phyloP scores from a whole-genome alignment of 1,284 basidiomycete genomes.

The Coriolopsis trogii region DNA sequence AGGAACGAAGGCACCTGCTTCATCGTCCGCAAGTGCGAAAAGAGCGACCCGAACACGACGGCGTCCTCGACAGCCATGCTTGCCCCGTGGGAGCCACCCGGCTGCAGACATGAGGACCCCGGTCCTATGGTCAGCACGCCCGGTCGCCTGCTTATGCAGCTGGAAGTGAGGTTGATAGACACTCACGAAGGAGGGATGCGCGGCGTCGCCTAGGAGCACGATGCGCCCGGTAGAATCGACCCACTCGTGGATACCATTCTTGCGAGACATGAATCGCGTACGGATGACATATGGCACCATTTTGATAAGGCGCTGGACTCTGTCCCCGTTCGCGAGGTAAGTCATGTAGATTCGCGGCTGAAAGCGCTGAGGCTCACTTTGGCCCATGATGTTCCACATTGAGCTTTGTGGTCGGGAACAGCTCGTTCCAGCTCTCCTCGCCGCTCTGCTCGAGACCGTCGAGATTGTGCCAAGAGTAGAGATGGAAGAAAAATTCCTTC shows the following conservation, averaged over 20 bases:
- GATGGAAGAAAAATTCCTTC: slow-evolving; percentile 26
- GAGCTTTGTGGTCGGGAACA: slow-evolving; percentile 19
- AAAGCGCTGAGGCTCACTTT: slow-evolving; percentile 13
- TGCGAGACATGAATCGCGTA: slow-evolving; percentile 36
- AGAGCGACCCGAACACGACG: slow-evolving; percentile 48
- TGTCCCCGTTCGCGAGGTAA: slow-evolving; percentile 27
- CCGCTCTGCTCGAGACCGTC: slow-evolving; percentile 18
- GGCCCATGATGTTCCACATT: slow-evolving; percentile 16
- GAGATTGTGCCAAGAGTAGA: slow-evolving; percentile 22
- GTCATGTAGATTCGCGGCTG: neutral
- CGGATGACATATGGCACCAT: slow-evolving; percentile 40
- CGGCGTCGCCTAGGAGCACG: slow-evolving; percentile 52
- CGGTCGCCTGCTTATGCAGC: too few relatives aligned
- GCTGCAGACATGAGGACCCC: too few relatives aligned
- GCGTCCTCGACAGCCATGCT: slow-evolving; percentile 48
- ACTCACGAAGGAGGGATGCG: slow-evolving; percentile 49
- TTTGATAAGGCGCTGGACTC: slow-evolving; percentile 46
- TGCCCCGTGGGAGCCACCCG: slow-evolving; percentile 42
- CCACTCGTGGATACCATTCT: slow-evolving; percentile 54
- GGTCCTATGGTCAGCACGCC: too few relatives aligned
- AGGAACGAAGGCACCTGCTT: slow-evolving; percentile 47
- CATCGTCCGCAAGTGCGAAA: slow-evolving; percentile 43
- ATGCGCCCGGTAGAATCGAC: slow-evolving; percentile 47
- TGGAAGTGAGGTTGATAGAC: slow-evolving; percentile 31
- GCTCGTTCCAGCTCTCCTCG: slow-evolving; percentile 28